Base-by-base conservation (phyloP, 2,329 filamentous ascomycete genomes). In the Apiospora marii region DNA sequence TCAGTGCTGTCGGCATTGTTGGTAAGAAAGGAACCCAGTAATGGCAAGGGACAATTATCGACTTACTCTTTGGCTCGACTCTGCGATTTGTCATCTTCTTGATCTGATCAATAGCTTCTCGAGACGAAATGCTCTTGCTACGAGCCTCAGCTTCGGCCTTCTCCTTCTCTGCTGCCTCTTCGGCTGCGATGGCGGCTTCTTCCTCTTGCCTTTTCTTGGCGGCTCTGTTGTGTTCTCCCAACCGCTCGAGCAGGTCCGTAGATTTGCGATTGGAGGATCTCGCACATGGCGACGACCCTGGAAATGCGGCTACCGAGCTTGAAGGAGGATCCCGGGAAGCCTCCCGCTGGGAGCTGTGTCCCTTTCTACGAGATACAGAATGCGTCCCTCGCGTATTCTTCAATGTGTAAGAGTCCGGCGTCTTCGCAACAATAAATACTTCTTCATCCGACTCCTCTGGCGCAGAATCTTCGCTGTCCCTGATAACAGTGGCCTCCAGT, bases 41-140 rank as follows among this genome's bases (percentile, higher is more conserved):
- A 14, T 22, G 7, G 8, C 37, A 3, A 46, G 16, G 34, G 22
- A 68, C 12, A n/a, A 22, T n/a, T 14, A 22, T 51, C 27, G 30
- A 53, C 70, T n/a, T 61, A 76, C 74, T 61, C 69, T 74, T 73
- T 12, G 72, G 61, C 30, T 70, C n/a, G 14, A 74, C 69, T 48
- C 24, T 74, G 27, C 70, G 41, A 27, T 70, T 74, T 27, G 68
- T 48, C 30, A 27, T 70, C 34, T 72, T 73, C 48, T 72, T 70
- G 22, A 69, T n/a, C 19, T 67, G 49, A 19, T 70, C 61, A 34
- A 72, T 72, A 12, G 46, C 71, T 8, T 64, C 58, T 24, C 34
- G 58, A 13, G 30, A 8, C 19, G 58, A 64, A 24, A 41, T 10
- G n/a, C 34, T 34, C 58, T 41, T 64, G 34, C 34, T n/a, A 34